Evolutionary conservation across 2,329 filamentous ascomycete species (phyloP).

Genomic region (Phaeosphaeria sp.): DNA sequence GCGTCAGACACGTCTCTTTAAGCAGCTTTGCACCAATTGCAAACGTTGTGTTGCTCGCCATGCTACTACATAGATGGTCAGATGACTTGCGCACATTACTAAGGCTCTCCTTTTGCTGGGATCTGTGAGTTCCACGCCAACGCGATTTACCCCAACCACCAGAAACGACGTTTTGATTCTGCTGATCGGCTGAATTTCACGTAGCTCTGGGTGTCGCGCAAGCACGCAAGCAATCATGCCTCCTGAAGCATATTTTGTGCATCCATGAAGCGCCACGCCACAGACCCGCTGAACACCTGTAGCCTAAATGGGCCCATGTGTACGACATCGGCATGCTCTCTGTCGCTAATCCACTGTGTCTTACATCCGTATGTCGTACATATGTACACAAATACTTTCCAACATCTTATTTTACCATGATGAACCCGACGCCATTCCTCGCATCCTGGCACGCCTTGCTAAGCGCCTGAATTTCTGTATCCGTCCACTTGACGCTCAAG

Average conservation of each 20-base stretch:
- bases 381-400: slow-evolving; percentile 32
- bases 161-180: neutral
- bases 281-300: slow-evolving; percentile 3
- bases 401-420: slow-evolving; percentile 61
- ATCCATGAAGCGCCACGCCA: slow-evolving; percentile 17
- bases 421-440: slow-evolving; percentile 64
- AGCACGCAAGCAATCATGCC: neutral
- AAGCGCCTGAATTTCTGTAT: slow-evolving; percentile 66
- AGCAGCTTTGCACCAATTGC: neutral
- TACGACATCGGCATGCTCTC: slow-evolving; percentile 11
- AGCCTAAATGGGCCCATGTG: slow-evolving; percentile 4
- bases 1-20: neutral
- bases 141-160: neutral
- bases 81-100: no score
- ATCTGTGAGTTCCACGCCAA: neutral
- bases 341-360: slow-evolving; percentile 28
- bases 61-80: no score
- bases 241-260: slow-evolving; percentile 16
- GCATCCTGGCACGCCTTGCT: slow-evolving; percentile 63
- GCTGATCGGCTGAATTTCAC: neutral
- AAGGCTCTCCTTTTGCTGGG: no score
- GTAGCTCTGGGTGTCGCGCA: neutral
- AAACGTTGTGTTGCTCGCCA: neutral
- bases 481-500: slow-evolving; percentile 68
- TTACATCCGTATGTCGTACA: slow-evolving; percentile 33